Percentiles rank a stretch among this genome's conserved stretches.
phyloP scores from a whole-genome alignment of 164 flowering plant genomes.

The Hamamelis virginiana region DNA sequence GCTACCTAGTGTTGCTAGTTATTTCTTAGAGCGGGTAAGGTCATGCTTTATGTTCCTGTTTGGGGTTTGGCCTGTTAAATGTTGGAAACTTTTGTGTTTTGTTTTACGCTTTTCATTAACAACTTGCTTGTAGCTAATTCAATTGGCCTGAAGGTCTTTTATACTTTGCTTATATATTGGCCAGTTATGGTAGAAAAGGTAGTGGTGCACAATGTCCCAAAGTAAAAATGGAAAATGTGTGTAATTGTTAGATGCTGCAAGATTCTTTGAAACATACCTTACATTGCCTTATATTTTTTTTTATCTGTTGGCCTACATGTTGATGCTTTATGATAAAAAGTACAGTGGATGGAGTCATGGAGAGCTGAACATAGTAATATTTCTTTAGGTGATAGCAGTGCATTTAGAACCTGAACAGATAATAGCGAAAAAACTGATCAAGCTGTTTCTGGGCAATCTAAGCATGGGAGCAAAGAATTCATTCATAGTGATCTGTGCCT shows the following conservation, averaged over 20 bases:
- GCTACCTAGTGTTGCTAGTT: conserved; percentile 70
- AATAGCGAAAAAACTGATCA: neutral
- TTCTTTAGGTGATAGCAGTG: neutral
- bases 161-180: neutral
- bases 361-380: no score
- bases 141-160: neutral
- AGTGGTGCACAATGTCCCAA: neutral
- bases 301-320: no score
- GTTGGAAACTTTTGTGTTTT: neutral
- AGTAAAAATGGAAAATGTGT: neutral
- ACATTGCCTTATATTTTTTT: no score
- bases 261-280: no score
- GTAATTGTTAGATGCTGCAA: no score
- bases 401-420: neutral
- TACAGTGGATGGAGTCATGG: no score
- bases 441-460: neutral
- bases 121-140: neutral
- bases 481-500: neutral
- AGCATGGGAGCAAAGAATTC: neutral
- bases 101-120: neutral
- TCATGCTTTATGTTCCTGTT: conserved; percentile 1
- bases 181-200: neutral
- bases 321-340: no score
- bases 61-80: neutral
- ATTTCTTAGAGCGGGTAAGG: conserved; percentile 82